Conservation (phyloP, 1,139 yeast genomes). For the Geotrichum reessii region DNA sequence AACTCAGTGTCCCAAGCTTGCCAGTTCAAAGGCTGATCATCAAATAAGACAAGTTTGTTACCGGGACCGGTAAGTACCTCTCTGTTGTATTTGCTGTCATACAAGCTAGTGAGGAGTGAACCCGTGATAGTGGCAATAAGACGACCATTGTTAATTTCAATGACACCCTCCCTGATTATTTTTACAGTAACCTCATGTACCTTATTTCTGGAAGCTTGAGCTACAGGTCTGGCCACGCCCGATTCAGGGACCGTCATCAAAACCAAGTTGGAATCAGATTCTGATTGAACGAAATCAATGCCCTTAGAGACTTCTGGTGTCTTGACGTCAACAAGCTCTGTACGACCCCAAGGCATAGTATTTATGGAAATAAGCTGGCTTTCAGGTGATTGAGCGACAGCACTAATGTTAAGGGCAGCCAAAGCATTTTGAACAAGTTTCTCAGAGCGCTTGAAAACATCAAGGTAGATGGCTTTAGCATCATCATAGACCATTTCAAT, state of each 20-base stretch:
- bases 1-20: slow-evolving; percentile 98
- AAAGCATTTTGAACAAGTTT: slow-evolving; percentile 51
- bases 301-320: slow-evolving; percentile 3
- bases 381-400: slow-evolving; percentile 20
- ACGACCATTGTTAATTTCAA: slow-evolving; percentile 53
- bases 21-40: slow-evolving; percentile 83
- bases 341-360: slow-evolving; percentile 66
- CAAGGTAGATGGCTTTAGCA: slow-evolving; percentile 71
- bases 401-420: slow-evolving; percentile 37
- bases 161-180: slow-evolving; percentile 41
- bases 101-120: slow-evolving; percentile 65
- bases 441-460: slow-evolving; percentile 51
- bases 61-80: slow-evolving; percentile 67
- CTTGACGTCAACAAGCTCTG: slow-evolving; percentile 43
- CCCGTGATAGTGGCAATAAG: slow-evolving; percentile 54
- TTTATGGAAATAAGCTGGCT: slow-evolving; percentile 40
- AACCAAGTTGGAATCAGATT: slow-evolving; percentile 18
- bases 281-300: slow-evolving; percentile 9
- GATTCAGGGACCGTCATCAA: slow-evolving; percentile 18
- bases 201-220: slow-evolving; percentile 1
- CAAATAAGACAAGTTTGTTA: slow-evolving; percentile 71
- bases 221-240: slow-evolving; percentile 23
- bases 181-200: slow-evolving; percentile 33
- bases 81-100: slow-evolving; percentile 54
- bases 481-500: slow-evolving; percentile 94